phyloP scores from a whole-genome alignment of 225 moss, liverwort and hornwort species.

The Asterella californica region DNA sequence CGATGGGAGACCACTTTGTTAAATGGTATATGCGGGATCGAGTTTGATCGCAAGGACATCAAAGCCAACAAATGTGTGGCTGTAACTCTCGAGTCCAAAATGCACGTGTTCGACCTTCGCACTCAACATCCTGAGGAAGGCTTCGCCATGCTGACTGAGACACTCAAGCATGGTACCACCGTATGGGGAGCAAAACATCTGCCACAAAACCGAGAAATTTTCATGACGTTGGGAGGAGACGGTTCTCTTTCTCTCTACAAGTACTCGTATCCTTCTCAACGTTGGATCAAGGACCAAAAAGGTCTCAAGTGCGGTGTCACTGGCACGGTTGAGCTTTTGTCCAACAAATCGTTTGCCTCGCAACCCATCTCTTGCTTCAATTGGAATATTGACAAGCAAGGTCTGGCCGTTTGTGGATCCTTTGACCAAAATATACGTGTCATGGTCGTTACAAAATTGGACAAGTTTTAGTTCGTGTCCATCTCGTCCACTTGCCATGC shows the following conservation, averaged over 20 bases:
- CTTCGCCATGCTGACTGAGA: slow-evolving; percentile 56
- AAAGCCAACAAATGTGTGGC: slow-evolving; percentile 91
- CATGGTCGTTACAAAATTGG: slow-evolving; percentile 65
- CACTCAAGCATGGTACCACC: slow-evolving; percentile 66
- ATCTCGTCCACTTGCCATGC: too few species aligned
- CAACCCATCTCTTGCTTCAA: slow-evolving; percentile 82
- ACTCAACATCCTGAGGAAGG: slow-evolving; percentile 53
- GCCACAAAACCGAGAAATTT: slow-evolving; percentile 69
- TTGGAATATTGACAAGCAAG: slow-evolving; percentile 77
- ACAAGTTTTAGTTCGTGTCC: slow-evolving; percentile 35
- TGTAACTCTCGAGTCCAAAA: slow-evolving; percentile 76
- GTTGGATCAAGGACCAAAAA: slow-evolving; percentile 46
- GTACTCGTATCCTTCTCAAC: slow-evolving; percentile 74
- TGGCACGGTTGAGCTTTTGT: slow-evolving; percentile 64
- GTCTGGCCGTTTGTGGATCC: slow-evolving; percentile 74
- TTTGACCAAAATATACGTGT: slow-evolving; percentile 85
- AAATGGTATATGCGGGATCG: slow-evolving; percentile 88
- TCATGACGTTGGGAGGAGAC: slow-evolving; percentile 78
- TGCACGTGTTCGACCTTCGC: slow-evolving; percentile 74
- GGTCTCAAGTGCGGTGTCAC: slow-evolving; percentile 51
- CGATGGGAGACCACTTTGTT: slow-evolving; percentile 72
- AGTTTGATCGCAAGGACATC: slow-evolving; percentile 91
- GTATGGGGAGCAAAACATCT: slow-evolving; percentile 82
- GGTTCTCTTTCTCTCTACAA: slow-evolving; percentile 79
- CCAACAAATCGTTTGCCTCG: slow-evolving; percentile 55